Evolutionary conservation across 2,329 filamentous ascomycete genomes (phyloP).

Genomic region (Microthyrium microscopicum): DNA sequence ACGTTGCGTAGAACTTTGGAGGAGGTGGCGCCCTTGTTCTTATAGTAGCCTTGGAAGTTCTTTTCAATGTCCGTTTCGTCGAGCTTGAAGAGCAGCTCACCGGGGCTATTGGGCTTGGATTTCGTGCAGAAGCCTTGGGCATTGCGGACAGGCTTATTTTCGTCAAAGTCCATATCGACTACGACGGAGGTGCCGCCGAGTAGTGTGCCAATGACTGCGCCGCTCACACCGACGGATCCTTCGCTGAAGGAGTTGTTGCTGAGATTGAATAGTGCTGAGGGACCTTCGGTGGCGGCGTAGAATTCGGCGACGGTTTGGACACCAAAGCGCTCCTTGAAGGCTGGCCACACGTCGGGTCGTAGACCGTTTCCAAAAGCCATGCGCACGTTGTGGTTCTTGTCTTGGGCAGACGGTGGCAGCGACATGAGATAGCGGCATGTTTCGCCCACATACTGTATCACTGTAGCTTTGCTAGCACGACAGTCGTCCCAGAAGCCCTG

Average conservation of each 20-base stretch:
- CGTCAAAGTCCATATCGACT: conserved; percentile 55
- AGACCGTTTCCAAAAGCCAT: conserved; percentile 72
- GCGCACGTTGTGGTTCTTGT: conserved; percentile 56
- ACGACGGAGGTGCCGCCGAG: conserved; percentile 37
- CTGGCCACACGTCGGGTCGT: conserved; percentile 70
- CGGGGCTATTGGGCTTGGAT: conserved; percentile 36
- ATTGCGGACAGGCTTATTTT: conserved; percentile 51
- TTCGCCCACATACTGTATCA: conserved; percentile 79
- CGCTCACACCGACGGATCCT: conserved; percentile 65
- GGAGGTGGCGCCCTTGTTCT: conserved; percentile 51
- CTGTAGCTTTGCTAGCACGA: conserved; percentile 51
- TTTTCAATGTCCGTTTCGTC: conserved; percentile 45
- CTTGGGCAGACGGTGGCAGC: conserved; percentile 46
- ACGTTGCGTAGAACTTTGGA: conserved; percentile 62
- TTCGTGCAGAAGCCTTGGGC: conserved; percentile 48
- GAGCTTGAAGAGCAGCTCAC: conserved; percentile 60
- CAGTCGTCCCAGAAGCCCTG: conserved; percentile 63
- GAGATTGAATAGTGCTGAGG: conserved; percentile 53
- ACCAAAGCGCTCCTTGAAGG: conserved; percentile 56
- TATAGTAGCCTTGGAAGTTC: conserved; percentile 70
- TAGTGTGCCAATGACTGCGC: conserved; percentile 41
- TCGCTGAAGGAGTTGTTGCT: conserved; percentile 54
- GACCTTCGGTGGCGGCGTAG: conserved; percentile 31
- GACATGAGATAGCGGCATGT: conserved; percentile 69
- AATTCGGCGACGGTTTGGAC: conserved; percentile 21